A percentile compares a stretch with the other conserved stretches of the same genome.
Conservation (phyloP, 352 stramenopile species). For the Saprolegnia parasitica region DNA sequence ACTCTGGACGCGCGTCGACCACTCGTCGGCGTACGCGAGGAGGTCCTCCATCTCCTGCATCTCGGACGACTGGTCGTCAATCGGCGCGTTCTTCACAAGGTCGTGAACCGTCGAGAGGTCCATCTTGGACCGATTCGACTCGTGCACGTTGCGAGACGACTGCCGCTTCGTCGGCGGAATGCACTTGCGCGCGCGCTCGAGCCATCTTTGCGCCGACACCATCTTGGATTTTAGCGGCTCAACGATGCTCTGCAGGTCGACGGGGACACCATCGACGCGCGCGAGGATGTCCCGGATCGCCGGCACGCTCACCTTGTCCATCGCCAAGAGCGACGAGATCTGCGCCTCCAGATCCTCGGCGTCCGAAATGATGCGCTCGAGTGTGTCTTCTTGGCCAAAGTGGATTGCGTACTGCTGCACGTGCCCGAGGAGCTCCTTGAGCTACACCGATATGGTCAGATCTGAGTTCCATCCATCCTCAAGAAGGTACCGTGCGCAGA, state of each 20-base stretch:
- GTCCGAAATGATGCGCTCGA: slow-evolving; percentile 51
- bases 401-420: slow-evolving; percentile 43
- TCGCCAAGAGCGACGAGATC: slow-evolving; percentile 58
- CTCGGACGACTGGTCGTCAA: slow-evolving; percentile 67
- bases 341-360: slow-evolving; percentile 53
- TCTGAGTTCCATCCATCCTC: no score
- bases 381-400: slow-evolving; percentile 56
- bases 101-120: slow-evolving; percentile 72
- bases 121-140: slow-evolving; percentile 56
- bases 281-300: slow-evolving; percentile 75
- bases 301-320: slow-evolving; percentile 79
- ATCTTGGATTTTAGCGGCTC: slow-evolving; percentile 81
- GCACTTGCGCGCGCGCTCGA: slow-evolving; percentile 81
- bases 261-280: slow-evolving; percentile 77
- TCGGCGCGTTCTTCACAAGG: slow-evolving; percentile 80
- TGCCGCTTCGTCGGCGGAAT: slow-evolving; percentile 46
- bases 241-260: slow-evolving; percentile 79
- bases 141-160: slow-evolving; percentile 56
- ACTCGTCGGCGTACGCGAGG: slow-evolving; percentile 80
- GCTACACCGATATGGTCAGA: slow-evolving; percentile 26
- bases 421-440: slow-evolving; percentile 46
- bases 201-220: slow-evolving; percentile 75
- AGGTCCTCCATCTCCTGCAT: slow-evolving; percentile 89
- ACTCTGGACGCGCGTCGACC: slow-evolving; percentile 66
- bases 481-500: neutral